phyloP scores from a whole-genome alignment of 192 early-diverging fungal genomes.

The Umbelopsis ramanniana region DNA sequence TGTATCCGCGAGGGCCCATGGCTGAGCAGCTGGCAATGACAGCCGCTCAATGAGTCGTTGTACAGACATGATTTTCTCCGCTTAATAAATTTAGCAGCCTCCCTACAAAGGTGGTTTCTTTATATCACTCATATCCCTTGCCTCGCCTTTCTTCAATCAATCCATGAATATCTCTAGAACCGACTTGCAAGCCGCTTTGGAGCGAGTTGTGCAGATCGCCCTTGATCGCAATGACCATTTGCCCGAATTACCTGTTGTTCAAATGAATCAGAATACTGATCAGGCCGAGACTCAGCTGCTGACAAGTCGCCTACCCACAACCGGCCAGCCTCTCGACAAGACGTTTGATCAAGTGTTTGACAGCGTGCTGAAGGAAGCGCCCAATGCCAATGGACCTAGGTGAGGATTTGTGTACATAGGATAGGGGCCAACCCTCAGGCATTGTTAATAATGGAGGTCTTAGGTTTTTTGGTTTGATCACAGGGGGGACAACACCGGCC shows the following conservation, averaged over 20 bases:
- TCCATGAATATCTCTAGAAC: neutral
- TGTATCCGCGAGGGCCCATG: neutral
- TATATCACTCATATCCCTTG: too few species aligned
- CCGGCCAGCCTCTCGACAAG: neutral
- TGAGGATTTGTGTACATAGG: neutral
- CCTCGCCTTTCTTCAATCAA: too few species aligned
- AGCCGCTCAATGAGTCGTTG: neutral
- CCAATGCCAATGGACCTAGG: conserved; percentile 2
- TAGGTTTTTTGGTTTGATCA: conserved; percentile 64
- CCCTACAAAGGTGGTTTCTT: too few species aligned
- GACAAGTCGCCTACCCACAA: neutral
- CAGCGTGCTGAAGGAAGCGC: neutral
- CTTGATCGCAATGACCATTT: conserved; percentile 1
- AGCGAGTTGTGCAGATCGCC: neutral
- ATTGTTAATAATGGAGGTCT: conserved; percentile 23
- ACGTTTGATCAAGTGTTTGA: neutral
- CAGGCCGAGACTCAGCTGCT: neutral
- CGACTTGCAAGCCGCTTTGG: neutral
- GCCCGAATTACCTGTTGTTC: neutral
- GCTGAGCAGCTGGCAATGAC: neutral
- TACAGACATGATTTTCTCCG: neutral
- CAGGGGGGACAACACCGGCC: conserved; percentile 59
- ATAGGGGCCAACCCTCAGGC: neutral
- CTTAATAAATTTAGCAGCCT: neutral
- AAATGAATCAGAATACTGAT: neutral